These are phyloP conservation scores for Plasmopara halstedii DNA, from an alignment of 352 stramenopile genomes.

Conservation along the genomic window DNA sequence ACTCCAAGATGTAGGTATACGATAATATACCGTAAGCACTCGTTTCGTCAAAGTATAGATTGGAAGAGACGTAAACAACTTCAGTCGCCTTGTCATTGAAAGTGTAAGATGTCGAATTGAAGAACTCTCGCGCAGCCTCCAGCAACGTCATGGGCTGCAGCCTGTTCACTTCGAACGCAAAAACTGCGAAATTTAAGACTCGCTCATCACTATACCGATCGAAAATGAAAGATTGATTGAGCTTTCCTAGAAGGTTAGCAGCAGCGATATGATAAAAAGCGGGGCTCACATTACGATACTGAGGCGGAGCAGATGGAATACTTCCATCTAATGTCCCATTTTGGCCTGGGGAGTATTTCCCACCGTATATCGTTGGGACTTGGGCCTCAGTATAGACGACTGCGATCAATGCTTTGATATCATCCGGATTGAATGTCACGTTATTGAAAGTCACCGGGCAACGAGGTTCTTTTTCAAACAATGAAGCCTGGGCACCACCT, in stretches of 20 bases:
- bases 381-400: conserved; percentile 22
- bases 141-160: too few species aligned
- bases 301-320: too few species aligned
- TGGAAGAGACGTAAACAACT: too few species aligned
- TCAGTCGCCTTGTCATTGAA: too few species aligned
- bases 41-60: too few species aligned
- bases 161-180: too few species aligned
- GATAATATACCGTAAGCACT: too few species aligned
- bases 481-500: conserved; percentile 24
- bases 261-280: conserved; percentile 35
- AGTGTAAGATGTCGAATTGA: too few species aligned
- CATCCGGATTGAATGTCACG: conserved; percentile 30
- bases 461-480: conserved; percentile 25
- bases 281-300: conserved; percentile 35
- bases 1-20: too few species aligned
- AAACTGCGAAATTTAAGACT: too few species aligned
- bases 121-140: too few species aligned
- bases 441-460: conserved; percentile 27
- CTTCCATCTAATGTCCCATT: conserved; percentile 26
- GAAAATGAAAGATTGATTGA: conserved; percentile 30
- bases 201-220: too few species aligned
- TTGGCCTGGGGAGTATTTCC: conserved; percentile 24
- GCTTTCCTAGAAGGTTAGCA: conserved; percentile 28
- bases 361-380: conserved; percentile 24
- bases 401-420: conserved; percentile 33